Conservation (phyloP, 1,139 yeast species). For the Saccharomyces hybrid region DNA sequence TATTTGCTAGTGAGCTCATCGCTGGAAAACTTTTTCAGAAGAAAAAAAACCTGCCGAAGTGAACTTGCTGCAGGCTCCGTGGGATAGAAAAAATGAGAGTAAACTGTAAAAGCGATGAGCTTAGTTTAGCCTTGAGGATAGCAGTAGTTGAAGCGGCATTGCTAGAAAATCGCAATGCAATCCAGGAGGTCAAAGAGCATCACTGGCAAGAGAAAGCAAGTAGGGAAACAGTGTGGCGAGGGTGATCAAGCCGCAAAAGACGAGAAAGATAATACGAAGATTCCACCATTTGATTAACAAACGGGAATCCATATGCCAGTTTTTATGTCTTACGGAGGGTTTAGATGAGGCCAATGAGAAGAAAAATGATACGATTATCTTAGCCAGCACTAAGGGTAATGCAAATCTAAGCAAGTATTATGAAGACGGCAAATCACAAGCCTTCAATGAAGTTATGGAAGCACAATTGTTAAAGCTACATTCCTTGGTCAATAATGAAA, state of each 20-base stretch:
- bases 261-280: slow-evolving; percentile 59
- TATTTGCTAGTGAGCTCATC: not conserved
- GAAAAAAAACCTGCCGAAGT: not conserved
- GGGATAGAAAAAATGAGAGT: not conserved
- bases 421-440: not conserved
- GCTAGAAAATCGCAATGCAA: slow-evolving; percentile 11
- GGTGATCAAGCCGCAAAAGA: slow-evolving; percentile 54
- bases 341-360: slow-evolving; percentile 21
- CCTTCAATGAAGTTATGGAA: slow-evolving; percentile 10
- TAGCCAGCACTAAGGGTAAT: not conserved
- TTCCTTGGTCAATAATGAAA: slow-evolving; percentile 8
- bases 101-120: not conserved
- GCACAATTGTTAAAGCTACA: slow-evolving; percentile 9
- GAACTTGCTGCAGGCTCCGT: not conserved
- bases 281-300: slow-evolving; percentile 57
- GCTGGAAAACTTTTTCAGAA: not conserved
- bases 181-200: slow-evolving; percentile 28
- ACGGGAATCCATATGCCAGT: slow-evolving; percentile 36
- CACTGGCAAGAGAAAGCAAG: slow-evolving; percentile 30
- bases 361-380: slow-evolving; percentile 28
- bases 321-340: slow-evolving; percentile 17
- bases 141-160: not conserved
- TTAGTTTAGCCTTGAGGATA: not conserved
- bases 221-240: slow-evolving; percentile 24
- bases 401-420: not conserved